phyloP scores from a whole-genome alignment of 1,284 basidiomycete genomes.

The Naganishia liquefaciens region DNA sequence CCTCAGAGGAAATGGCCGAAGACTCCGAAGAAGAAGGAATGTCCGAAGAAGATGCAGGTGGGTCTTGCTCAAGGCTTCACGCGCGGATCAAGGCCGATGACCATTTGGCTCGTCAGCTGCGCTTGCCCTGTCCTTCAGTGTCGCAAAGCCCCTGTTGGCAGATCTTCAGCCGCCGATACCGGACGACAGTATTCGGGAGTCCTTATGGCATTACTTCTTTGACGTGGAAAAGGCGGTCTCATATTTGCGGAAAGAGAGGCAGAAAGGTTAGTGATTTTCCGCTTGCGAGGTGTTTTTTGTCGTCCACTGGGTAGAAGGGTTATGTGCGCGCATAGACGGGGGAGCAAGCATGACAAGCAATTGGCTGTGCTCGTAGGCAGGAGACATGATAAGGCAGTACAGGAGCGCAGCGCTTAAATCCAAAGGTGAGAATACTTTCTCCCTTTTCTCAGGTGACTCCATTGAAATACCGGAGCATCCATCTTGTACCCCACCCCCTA shows the following conservation, averaged over 20 bases:
- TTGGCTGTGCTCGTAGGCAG: too few species aligned
- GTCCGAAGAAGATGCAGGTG: conserved; percentile 42
- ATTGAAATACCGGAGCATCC: not conserved
- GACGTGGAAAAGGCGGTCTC: conserved; percentile 75
- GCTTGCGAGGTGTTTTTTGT: conserved; percentile 1
- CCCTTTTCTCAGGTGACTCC: not conserved
- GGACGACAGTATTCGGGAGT: conserved; percentile 74
- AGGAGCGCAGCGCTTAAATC: not conserved
- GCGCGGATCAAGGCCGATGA: conserved; percentile 58
- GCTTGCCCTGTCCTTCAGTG: conserved; percentile 69
- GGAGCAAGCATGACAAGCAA: too few species aligned
- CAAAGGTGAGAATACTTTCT: conserved; percentile 19
- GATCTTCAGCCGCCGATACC: conserved; percentile 68
- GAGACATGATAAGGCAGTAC: not conserved
- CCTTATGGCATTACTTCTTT: conserved; percentile 87
- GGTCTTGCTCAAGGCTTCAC: conserved; percentile 41
- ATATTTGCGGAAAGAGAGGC: conserved; percentile 62
- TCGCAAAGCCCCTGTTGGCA: conserved; percentile 69
- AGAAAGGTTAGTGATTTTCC: conserved; percentile 70
- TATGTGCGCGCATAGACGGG: not conserved
- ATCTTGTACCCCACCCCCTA: too few species aligned
- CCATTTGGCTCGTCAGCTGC: conserved; percentile 59
- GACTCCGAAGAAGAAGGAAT: conserved; percentile 50
- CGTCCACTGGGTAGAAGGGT: not conserved
- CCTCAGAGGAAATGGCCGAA: conserved; percentile 55